Conservation (phyloP, 164 flowering plant species). For the Nymphaea colorata region DNA sequence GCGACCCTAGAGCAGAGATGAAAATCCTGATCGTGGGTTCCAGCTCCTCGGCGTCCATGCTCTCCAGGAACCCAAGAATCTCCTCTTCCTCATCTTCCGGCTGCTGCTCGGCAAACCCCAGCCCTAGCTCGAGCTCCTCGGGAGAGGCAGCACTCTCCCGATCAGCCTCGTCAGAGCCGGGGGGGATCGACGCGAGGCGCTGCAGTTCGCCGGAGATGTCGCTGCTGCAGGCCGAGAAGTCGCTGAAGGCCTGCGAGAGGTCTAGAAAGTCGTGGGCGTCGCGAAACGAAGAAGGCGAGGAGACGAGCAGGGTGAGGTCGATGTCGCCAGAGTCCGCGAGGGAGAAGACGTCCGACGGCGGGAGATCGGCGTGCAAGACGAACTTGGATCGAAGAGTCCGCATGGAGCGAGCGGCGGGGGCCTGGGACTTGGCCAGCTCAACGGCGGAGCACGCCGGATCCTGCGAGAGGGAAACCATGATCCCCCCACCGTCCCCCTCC, state of each 20-base stretch:
- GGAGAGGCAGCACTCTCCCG: neutral
- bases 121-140: conserved; percentile 26
- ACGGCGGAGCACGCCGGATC: neutral
- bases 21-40: conserved; percentile 69
- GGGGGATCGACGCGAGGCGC: conserved; percentile 57
- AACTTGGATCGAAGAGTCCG: conserved; percentile 3
- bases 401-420: neutral
- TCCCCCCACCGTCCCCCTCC: neutral
- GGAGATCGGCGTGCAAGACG: conserved; percentile 6
- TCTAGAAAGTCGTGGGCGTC: conserved; percentile 32
- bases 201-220: conserved; percentile 92
- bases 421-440: neutral
- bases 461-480: neutral
- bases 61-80: conserved; percentile 64
- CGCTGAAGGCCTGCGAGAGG: conserved; percentile 71
- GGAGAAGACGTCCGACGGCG: conserved; percentile 15
- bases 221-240: conserved; percentile 73
- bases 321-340: conserved; percentile 15
- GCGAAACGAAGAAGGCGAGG: conserved; percentile 4
- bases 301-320: conserved; percentile 14
- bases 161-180: neutral
- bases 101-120: conserved; percentile 12
- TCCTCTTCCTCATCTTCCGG: conserved; percentile 48
- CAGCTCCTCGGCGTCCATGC: conserved; percentile 67
- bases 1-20: conserved; percentile 46